Conservation (phyloP, 306 rosid species). For the Hippophae rhamnoides region DNA sequence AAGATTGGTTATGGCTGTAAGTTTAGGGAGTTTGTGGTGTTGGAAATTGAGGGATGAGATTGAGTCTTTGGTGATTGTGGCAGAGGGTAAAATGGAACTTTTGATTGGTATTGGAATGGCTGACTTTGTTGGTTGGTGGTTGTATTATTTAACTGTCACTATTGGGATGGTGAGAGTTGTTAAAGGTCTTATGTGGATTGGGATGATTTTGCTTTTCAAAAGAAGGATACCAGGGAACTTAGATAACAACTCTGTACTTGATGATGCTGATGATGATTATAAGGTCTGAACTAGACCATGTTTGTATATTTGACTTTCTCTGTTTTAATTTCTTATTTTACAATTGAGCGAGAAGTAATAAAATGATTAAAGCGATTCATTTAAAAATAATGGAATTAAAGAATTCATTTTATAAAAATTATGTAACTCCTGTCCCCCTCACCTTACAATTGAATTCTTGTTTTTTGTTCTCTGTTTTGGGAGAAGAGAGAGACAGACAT, state of each 20-base stretch:
- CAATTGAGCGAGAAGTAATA: background rate
- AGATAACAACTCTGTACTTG: constrained; percentile 9
- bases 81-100: constrained; percentile 43
- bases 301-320: background rate
- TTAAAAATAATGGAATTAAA: too few relatives aligned
- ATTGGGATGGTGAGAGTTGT: constrained; percentile 55
- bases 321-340: background rate
- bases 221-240: constrained; percentile 15
- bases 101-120: constrained; percentile 31
- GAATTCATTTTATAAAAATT: too few relatives aligned
- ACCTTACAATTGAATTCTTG: background rate
- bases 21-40: constrained; percentile 67
- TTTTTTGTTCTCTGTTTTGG: background rate
- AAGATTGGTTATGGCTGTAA: constrained; percentile 35
- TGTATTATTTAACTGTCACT: constrained; percentile 54
- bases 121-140: constrained; percentile 54
- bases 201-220: constrained; percentile 23
- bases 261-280: constrained; percentile 17
- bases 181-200: constrained; percentile 42
- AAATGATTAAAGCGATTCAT: too few relatives aligned
- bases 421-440: too few relatives aligned
- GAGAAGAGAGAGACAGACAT: background rate
- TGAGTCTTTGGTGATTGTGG: constrained; percentile 50
- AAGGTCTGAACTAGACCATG: constrained; percentile 19
- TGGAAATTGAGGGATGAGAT: constrained; percentile 72